These are phyloP conservation scores for Penicillium rolfsii DNA, from an alignment of 2,329 filamentous ascomycete species.

Conservation along the genomic window DNA sequence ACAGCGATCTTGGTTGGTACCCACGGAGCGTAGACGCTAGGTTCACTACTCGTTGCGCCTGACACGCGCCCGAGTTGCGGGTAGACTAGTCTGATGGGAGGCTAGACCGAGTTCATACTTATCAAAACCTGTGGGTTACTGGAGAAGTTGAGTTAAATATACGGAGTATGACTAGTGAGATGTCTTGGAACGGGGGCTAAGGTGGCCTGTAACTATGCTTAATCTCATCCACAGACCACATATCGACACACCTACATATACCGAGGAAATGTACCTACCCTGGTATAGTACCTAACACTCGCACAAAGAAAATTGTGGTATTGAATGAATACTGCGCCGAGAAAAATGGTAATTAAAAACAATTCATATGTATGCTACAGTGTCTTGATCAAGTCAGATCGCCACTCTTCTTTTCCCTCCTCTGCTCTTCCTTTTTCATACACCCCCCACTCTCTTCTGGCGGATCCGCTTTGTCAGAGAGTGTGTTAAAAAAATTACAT, in stretches of 20 bases:
- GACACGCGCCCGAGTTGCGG: slow-evolving; percentile 37
- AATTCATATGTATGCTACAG: background rate
- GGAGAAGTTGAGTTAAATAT: background rate
- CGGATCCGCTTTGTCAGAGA: slow-evolving; percentile 13
- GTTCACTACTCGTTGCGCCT: slow-evolving; percentile 34
- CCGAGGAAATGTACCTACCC: background rate
- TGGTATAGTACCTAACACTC: background rate
- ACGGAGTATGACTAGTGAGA: slow-evolving; percentile 6
- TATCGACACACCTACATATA: background rate
- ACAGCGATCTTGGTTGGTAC: slow-evolving; percentile 38
- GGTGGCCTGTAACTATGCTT: slow-evolving; percentile 9
- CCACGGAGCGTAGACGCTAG: slow-evolving; percentile 40
- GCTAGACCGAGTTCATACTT: slow-evolving; percentile 5
- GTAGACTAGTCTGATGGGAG: slow-evolving; percentile 39
- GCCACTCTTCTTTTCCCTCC: slow-evolving; percentile 23
- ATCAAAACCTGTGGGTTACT: slow-evolving; percentile 4
- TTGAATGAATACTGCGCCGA: slow-evolving; percentile 1
- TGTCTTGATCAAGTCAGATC: slow-evolving; percentile 19
- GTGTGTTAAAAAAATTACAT: slow-evolving; percentile 1
- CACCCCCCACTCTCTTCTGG: background rate
- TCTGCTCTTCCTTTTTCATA: background rate
- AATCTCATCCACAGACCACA: background rate
- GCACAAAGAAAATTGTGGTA: background rate
- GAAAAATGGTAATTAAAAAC: slow-evolving; percentile 2
- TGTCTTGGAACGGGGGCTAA: slow-evolving; percentile 9